Conservation (phyloP, 1,139 yeast species). For the Wickerhamiella infanticola region DNA sequence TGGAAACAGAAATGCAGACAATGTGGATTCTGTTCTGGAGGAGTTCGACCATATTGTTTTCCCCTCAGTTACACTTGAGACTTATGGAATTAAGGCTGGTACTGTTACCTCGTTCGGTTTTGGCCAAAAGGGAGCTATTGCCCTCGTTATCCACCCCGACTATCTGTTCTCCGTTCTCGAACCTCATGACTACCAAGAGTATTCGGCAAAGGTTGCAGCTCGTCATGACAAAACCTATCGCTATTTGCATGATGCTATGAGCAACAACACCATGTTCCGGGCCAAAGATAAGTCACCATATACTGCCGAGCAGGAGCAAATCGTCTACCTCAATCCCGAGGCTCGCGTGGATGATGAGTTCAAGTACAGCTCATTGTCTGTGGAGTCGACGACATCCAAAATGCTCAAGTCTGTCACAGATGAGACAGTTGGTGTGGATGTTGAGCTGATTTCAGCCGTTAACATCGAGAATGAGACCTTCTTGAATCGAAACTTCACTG, state of each 20-base stretch:
- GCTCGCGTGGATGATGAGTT: slow-evolving; percentile 54
- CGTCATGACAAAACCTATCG: slow-evolving; percentile 89
- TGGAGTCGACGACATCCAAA: slow-evolving; percentile 27
- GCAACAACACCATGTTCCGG: slow-evolving; percentile 79
- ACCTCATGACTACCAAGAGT: slow-evolving; percentile 49
- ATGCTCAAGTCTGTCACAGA: slow-evolving; percentile 22
- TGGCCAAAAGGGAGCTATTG: slow-evolving; percentile 99
- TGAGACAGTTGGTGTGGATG: slow-evolving; percentile 76
- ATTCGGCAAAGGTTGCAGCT: slow-evolving; percentile 52
- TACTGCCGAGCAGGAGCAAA: slow-evolving; percentile 68
- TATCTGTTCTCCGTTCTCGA: slow-evolving; percentile 77
- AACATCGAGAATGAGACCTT: slow-evolving; percentile 79
- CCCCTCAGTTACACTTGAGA: slow-evolving; percentile 86
- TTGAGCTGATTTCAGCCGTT: slow-evolving; percentile 68
- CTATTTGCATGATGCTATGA: slow-evolving; percentile 90
- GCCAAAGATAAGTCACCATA: slow-evolving; percentile 93
- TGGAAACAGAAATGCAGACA: slow-evolving; percentile 98
- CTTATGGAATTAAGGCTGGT: slow-evolving; percentile 95
- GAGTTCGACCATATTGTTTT: slow-evolving; percentile 76
- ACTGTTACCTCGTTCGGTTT: slow-evolving; percentile 96
- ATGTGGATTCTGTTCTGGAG: slow-evolving; percentile 70
- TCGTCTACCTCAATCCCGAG: slow-evolving; percentile 90
- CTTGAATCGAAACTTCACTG: slow-evolving; percentile 81
- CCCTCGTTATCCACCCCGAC: slow-evolving; percentile 82
- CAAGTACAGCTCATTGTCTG: slow-evolving; percentile 36